phyloP scores from a whole-genome alignment of 129 eudicot species.

The Erigeron canadensis region DNA sequence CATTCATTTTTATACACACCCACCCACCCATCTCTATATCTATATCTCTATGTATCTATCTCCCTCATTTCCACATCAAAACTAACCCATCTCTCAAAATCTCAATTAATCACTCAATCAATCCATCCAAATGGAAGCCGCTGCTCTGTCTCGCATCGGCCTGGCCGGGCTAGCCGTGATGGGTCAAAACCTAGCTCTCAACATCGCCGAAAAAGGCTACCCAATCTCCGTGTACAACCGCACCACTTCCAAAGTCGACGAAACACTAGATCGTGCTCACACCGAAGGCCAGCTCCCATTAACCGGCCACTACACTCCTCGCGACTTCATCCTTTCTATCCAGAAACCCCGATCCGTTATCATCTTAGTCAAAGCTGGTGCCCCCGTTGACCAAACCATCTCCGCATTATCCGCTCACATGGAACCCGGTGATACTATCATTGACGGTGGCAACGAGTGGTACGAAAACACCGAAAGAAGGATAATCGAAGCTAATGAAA shows the following conservation, averaged over 20 bases:
- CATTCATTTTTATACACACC: slow-evolving; percentile 5
- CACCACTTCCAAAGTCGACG: slow-evolving; percentile 74
- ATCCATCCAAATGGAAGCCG: slow-evolving; percentile 39
- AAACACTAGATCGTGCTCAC: slow-evolving; percentile 77
- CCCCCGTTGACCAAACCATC: slow-evolving; percentile 91
- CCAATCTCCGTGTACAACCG: slow-evolving; percentile 95
- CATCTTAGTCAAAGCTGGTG: slow-evolving; percentile 88
- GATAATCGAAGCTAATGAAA: slow-evolving; percentile 40
- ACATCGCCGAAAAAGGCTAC: slow-evolving; percentile 88
- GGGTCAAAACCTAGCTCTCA: slow-evolving; percentile 93
- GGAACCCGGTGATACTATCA: slow-evolving; percentile 93
- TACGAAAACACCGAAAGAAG: slow-evolving; percentile 86
- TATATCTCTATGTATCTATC: background rate
- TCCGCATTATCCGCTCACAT: slow-evolving; percentile 61
- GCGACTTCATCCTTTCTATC: slow-evolving; percentile 74
- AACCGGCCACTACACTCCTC: slow-evolving; percentile 67
- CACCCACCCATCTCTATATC: background rate
- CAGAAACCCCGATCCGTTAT: slow-evolving; percentile 80
- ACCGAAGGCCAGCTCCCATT: slow-evolving; percentile 73
- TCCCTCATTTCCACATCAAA: background rate
- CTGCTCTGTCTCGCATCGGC: slow-evolving; percentile 73
- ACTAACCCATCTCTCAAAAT: slow-evolving; percentile 17
- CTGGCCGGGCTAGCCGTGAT: slow-evolving; percentile 93
- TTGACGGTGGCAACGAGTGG: slow-evolving; percentile 97
- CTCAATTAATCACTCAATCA: background rate